Conservation (phyloP, 108 stramenopile genomes). For the Asterionellopsis glacialis region DNA sequence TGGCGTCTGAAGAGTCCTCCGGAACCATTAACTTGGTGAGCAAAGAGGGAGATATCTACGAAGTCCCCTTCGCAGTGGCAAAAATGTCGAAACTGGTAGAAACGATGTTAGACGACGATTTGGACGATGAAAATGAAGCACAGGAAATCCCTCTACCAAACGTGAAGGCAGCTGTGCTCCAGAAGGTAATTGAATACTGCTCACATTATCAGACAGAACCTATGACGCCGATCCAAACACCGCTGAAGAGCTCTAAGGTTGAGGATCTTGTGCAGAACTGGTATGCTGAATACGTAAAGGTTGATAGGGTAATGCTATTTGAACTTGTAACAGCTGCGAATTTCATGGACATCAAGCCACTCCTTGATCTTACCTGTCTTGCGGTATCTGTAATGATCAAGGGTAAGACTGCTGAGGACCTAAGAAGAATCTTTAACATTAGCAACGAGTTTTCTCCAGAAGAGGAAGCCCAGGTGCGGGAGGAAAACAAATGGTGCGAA, state of each 20-base stretch:
- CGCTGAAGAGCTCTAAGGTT: slow-evolving; percentile 88
- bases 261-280: slow-evolving; percentile 94
- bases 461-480: slow-evolving; percentile 88
- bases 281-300: slow-evolving; percentile 93
- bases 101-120: slow-evolving; percentile 82
- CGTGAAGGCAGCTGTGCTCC: slow-evolving; percentile 86
- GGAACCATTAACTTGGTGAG: slow-evolving; percentile 38
- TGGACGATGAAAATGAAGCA: slow-evolving; percentile 66
- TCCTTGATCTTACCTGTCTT: slow-evolving; percentile 76
- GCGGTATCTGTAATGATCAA: slow-evolving; percentile 68
- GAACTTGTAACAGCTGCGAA: slow-evolving; percentile 82
- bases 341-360: slow-evolving; percentile 81
- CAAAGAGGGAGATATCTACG: slow-evolving; percentile 91
- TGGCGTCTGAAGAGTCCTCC: too few relatives aligned
- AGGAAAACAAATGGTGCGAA: slow-evolving; percentile 93
- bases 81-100: slow-evolving; percentile 91
- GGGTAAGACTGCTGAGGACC: slow-evolving; percentile 93
- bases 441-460: slow-evolving; percentile 92
- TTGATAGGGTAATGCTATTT: slow-evolving; percentile 69
- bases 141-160: slow-evolving; percentile 97
- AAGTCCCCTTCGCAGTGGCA: slow-evolving; percentile 86
- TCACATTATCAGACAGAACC: slow-evolving; percentile 84
- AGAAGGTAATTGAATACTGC: slow-evolving; percentile 98
- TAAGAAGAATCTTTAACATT: slow-evolving; percentile 95
- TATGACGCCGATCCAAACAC: slow-evolving; percentile 97